These are phyloP conservation scores for Schrenkiella parvula DNA, from an alignment of 345 rosid species.

Conservation along the genomic window DNA sequence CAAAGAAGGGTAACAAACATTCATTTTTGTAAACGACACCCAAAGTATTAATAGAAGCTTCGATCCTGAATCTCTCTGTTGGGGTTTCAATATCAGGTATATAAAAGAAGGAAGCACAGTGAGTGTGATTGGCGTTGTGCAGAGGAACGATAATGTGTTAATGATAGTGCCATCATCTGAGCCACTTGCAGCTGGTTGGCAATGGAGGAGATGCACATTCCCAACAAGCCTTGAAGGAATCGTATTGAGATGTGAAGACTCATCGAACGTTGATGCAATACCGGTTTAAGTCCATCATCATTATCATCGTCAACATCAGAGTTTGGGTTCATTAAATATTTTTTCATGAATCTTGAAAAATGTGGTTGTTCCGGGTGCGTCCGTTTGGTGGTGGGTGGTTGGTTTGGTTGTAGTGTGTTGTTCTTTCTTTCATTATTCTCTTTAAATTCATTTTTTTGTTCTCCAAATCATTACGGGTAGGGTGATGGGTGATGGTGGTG, in stretches of 20 bases:
- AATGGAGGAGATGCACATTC: slow-evolving; percentile 74
- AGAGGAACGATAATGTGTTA: slow-evolving; percentile 93
- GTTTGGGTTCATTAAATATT: slow-evolving; percentile 27
- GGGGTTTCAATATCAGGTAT: slow-evolving; percentile 43
- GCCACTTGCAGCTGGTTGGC: slow-evolving; percentile 89
- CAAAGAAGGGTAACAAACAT: slow-evolving; percentile 75
- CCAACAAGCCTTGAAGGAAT: slow-evolving; percentile 91
- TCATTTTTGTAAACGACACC: background rate
- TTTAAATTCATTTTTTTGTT: slow-evolving; percentile 8
- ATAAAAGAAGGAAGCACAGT: slow-evolving; percentile 99
- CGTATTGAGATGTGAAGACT: slow-evolving; percentile 92
- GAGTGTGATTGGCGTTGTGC: slow-evolving; percentile 93
- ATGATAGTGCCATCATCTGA: slow-evolving; percentile 90
- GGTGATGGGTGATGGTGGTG: slow-evolving; percentile 1
- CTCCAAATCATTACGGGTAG: slow-evolving; percentile 10
- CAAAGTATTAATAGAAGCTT: background rate
- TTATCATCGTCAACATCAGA: background rate
- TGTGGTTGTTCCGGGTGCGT: slow-evolving; percentile 11
- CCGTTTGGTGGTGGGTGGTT: slow-evolving; percentile 19
- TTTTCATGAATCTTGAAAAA: slow-evolving; percentile 25
- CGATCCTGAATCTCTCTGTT: background rate
- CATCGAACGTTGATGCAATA: slow-evolving; percentile 83
- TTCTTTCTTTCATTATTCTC: background rate
- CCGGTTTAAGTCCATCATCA: slow-evolving; percentile 55
- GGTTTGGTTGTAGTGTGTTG: slow-evolving; percentile 23